Conservation (phyloP, 495 filamentous ascomycete genomes). For the Cairneyella variabilis region DNA sequence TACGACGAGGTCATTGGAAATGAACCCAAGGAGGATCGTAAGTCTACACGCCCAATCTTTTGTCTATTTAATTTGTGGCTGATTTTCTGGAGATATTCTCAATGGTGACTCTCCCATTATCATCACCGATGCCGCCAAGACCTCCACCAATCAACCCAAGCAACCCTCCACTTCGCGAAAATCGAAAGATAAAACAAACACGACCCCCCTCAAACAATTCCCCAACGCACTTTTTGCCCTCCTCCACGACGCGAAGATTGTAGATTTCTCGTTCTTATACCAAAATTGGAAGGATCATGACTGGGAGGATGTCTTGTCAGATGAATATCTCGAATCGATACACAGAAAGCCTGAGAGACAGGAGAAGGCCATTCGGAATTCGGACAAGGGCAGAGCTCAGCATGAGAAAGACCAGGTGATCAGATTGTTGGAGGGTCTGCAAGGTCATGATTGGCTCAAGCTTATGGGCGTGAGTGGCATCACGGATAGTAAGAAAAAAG, state of each 20-base stretch:
- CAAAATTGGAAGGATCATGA: constrained; percentile 34
- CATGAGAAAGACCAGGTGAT: constrained; percentile 89
- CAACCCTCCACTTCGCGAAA: constrained; percentile 26
- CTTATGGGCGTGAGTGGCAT: constrained; percentile 88
- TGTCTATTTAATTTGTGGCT: constrained; percentile 7
- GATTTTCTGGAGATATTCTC: constrained; percentile 44
- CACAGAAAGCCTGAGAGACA: constrained; percentile 79
- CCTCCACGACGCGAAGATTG: constrained; percentile 47
- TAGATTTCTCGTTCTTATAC: constrained; percentile 54
- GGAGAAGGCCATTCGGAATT: constrained; percentile 90
- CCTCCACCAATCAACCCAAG: constrained; percentile 27
- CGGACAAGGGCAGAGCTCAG: constrained; percentile 85
- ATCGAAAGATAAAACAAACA: constrained; percentile 21
- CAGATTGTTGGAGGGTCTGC: constrained; percentile 78
- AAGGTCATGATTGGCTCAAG: constrained; percentile 89
- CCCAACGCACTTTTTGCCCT: constrained; percentile 41
- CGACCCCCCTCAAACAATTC: constrained; percentile 41
- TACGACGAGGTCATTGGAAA: constrained; percentile 89
- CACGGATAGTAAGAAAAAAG: constrained; percentile 76
- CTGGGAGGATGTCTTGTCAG: constrained; percentile 63
- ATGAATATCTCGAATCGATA: constrained; percentile 60
- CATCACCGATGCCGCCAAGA: constrained; percentile 40
- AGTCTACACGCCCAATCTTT: constrained; percentile 21
- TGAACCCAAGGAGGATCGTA: constrained; percentile 72
- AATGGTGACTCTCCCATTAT: constrained; percentile 59